Base-by-base conservation (phyloP, 352 stramenopile species). In the Phytophthora colocasiae region DNA sequence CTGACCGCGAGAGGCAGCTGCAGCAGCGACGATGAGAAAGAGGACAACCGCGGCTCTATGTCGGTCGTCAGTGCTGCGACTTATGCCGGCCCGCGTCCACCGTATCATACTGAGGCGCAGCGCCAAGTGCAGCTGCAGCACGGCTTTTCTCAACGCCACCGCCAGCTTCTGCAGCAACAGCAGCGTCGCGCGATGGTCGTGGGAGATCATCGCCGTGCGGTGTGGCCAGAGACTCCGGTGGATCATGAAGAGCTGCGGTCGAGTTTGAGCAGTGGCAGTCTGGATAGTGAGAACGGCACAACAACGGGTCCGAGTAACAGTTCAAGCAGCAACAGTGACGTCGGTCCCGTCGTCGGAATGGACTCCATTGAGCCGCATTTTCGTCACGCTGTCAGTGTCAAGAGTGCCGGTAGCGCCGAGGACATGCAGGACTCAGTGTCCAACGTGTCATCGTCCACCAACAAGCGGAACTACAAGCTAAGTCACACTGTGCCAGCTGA, bases 401-500 rank as follows among this genome's bases (percentile, higher is more conserved):
- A 49, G 17, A 55, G 31, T n/a, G 6, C 31, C 11, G 67, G 41
- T 50, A 68, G 46, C n/a, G 32, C 36, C 3, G 51, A 75, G 27
- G 56, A 62, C 3, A 56, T 62, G 40, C 45, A 61, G 8, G 66
- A 74, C 49, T 34, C 32, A 6, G 41, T 14, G n/a, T 63, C 63
- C 27, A 63, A 61, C 17, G 41, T 54, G 22, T 70, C 47, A 2
- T 54, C 58, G 27, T 62, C 34, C 6, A 65, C 39, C 8, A 60
- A 79, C 24, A 78, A 85, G 44, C 71, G 77, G 29, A 49, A 48
- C 26, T 89, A 89, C 50, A 75, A 75, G 45, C 67, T 78, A 15
- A 89, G 80, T 44, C 75, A 86, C 53, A 89, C 80, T 8, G 80
- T 89, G 17, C 68, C 80, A n/a, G 52, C 75, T 15, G 75, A 89